Evolutionary conservation across 2,329 filamentous ascomycete genomes (phyloP).

Genomic region (Stemphylium beticola): DNA sequence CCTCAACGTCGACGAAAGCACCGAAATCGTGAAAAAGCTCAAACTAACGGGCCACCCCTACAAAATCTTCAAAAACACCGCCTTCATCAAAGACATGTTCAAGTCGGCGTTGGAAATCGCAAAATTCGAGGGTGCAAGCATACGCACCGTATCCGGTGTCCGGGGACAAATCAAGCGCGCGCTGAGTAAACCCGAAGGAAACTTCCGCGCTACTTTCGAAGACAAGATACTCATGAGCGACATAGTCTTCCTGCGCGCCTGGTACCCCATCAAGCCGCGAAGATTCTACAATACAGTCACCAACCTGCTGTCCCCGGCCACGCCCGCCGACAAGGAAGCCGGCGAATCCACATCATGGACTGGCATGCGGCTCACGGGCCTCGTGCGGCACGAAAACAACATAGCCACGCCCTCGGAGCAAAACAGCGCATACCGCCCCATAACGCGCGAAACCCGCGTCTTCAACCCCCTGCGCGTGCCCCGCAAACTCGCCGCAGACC

Average conservation of each 20-base stretch:
- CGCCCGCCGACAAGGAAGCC: constrained; percentile 24
- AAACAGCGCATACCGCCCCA: constrained; percentile 81
- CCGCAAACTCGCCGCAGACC: constrained; percentile 76
- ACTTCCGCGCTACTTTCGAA: constrained; percentile 96
- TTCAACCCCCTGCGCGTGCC: constrained; percentile 74
- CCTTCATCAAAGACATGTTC: constrained; percentile 99
- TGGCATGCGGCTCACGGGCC: constrained; percentile 90
- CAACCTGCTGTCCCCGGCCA: constrained; percentile 74
- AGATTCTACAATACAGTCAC: constrained; percentile 97
- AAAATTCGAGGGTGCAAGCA: constrained; percentile 95
- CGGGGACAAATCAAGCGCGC: constrained; percentile 97
- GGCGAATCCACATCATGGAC: constrained; percentile 67
- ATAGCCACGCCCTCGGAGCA: constrained; percentile 79
- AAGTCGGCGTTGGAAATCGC: constrained; percentile 89
- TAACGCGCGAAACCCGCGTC: constrained; percentile 59
- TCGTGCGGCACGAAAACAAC: constrained; percentile 79
- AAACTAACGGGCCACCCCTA: constrained; percentile 92
- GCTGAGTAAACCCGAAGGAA: constrained; percentile 88
- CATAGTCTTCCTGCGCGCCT: constrained; percentile 93
- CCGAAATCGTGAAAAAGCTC: constrained; percentile 99
- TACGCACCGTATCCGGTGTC: constrained; percentile 95
- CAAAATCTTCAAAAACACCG: constrained; percentile 99
- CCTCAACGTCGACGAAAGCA: constrained; percentile 90
- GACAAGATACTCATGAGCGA: constrained; percentile 98
- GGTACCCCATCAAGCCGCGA: constrained; percentile 95